Conservation (phyloP, 2,329 filamentous ascomycete species). For the Fusarium xylarioides region DNA sequence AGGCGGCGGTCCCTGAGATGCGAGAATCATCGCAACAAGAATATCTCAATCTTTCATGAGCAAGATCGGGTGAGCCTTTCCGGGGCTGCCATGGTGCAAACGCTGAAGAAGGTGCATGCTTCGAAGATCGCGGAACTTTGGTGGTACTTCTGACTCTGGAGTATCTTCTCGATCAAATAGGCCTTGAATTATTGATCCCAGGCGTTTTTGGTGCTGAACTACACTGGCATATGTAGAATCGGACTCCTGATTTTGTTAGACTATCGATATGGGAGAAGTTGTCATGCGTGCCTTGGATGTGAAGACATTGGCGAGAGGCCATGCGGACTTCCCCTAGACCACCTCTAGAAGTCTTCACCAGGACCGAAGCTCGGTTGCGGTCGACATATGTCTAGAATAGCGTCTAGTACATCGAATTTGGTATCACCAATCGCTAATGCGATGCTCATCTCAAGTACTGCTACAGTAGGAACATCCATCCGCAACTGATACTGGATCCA, state of each 20-base stretch:
- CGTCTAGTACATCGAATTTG: rapidly evolving
- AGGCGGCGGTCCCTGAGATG: neutral
- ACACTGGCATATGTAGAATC: too few relatives aligned
- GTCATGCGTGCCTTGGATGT: rapidly evolving
- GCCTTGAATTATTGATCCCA: rapidly evolving
- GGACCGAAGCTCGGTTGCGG: neutral
- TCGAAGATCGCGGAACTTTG: rapidly evolving
- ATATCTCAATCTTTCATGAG: neutral
- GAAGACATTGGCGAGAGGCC: neutral
- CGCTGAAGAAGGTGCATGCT: neutral
- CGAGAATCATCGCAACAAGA: rapidly evolving
- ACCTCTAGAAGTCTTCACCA: neutral
- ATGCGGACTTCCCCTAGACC: rapidly evolving
- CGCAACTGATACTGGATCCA: too few relatives aligned
- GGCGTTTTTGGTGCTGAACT: rapidly evolving
- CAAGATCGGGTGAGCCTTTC: rapidly evolving
- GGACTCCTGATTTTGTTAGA: rapidly evolving
- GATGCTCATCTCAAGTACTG: neutral
- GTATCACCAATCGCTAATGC: neutral
- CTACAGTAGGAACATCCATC: neutral
- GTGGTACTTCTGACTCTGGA: neutral
- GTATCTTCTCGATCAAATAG: neutral
- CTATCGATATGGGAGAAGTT: neutral
- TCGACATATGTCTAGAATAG: rapidly evolving
- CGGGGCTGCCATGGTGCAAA: too few relatives aligned